Evolutionary conservation across 176 grass and related monocot genomes (phyloP), one percentile per base, ranked within the genome.

Genomic region (Panicum miliaceum): DNA sequence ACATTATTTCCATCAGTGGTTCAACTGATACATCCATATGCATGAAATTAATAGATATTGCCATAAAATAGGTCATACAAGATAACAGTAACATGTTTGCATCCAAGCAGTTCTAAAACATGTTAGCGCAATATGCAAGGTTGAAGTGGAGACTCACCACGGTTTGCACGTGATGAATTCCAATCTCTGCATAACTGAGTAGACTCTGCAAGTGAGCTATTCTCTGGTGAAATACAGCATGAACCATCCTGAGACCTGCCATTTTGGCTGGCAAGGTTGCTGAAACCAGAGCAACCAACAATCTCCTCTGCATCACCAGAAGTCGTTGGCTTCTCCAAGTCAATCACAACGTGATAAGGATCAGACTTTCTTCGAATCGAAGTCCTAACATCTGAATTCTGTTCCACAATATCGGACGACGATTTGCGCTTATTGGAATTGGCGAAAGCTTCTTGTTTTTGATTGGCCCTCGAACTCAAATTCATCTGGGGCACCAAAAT

Each of bases 221-320:
- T 81, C 37, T 68, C 47, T 18, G 60, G 47, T 2, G 61, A 68
- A 81, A 68, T 62, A 5, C 38, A 67, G 19, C 59, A 56, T 9
- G 83, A 77, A 58, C 73, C 52, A 60, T 81, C 59, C 48, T 68
- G 78, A 68, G 85, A 67, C 37, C 51, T 71, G 6, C 67, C 65
- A 50, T 51, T 86, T 58, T 58, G 25, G 18, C 35, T 59, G 19
- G 50, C 50, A 77, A 19, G 36, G 15, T 58, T 70, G 51, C 79
- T 9, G 3, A 81, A 58, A 16, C 36, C 50, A 70, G 79, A 69
- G 79, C 16, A 32, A 43, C 25, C 36, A 19, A 81, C 23, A 58
- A 16, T 54, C 27, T 43, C 79, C n/a, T 19, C 10, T 0, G 4
- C 51, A 71, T 81, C 65, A 43, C 53, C 50, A 19, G 50, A 81